Conservation (phyloP, 352 stramenopile species). For the Pelagophyceae sp. region DNA sequence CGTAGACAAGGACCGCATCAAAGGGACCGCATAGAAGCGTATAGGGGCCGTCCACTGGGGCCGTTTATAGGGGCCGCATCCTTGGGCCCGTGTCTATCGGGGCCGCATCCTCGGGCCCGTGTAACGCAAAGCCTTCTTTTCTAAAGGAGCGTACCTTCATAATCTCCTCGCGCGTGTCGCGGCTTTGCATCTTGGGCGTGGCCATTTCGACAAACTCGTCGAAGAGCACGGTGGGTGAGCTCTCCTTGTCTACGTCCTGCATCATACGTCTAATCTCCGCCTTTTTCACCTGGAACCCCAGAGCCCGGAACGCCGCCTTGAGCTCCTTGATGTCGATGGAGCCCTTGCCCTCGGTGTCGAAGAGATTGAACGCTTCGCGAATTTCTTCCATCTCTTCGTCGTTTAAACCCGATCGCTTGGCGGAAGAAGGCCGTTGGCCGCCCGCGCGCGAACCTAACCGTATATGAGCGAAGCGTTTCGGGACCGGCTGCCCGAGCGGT, state of each 20-base stretch:
- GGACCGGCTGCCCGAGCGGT: too few species aligned
- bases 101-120: background rate
- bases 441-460: too few species aligned
- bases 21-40: too few species aligned
- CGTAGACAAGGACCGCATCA: too few species aligned
- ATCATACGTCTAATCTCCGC: constrained; percentile 81
- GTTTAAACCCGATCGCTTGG: constrained; percentile 45
- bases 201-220: constrained; percentile 90
- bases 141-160: too few species aligned
- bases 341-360: constrained; percentile 76
- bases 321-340: constrained; percentile 81
- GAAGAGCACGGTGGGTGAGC: constrained; percentile 58
- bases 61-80: too few species aligned
- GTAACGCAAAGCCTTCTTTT: background rate
- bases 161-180: constrained; percentile 78
- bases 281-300: constrained; percentile 82
- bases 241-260: constrained; percentile 81
- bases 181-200: constrained; percentile 70
- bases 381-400: constrained; percentile 82
- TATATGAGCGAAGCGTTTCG: too few species aligned
- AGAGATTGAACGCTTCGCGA: constrained; percentile 82
- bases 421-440: too few species aligned
- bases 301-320: constrained; percentile 81
- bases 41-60: too few species aligned
- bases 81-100: too few species aligned